Base-by-base conservation (phyloP, 257 asterid species). In the Forsythia suspensa region DNA sequence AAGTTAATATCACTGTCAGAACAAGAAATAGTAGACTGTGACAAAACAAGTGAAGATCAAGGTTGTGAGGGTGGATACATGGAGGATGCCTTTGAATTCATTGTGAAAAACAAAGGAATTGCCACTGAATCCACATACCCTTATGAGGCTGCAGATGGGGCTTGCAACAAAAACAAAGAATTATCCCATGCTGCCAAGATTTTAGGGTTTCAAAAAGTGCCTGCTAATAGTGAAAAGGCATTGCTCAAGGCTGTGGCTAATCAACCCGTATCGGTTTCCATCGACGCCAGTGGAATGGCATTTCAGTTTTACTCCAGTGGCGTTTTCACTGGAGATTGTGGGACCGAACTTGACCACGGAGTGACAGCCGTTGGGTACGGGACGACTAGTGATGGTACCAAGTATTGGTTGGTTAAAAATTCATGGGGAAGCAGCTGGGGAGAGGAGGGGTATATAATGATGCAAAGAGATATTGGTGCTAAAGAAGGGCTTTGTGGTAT, bases 251-350 rank as follows among this genome's bases (percentile, higher is more conserved):
- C 88, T 1, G 88, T 83, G 29, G 88, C 87, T 0, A 73, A 82
- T 18, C 88, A 86, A 61, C 90, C 90, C 0, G 79, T 84, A 0
- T 84, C 90, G 4, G 90, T 86, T 7, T 79, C 90, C 67, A 86
- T 86, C 7, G 90, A 86, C 1, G 88, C 88, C 0, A 39, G 83
- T 11, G 88, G 82, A 4, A 29, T 29, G 39, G 74, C 51, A 0
- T 84, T 86, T 41, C 87, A 81, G 40, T 83, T 83, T 38, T 86
- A 84, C 29, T 46, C 79, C 2, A 38, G 81, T 3, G 88, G 88
- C 34, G 74, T 84, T 8, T 86, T 84, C n/a, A 70, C 77, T 0
- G 86, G 88, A 2, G 69, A 71, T 1, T 87, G 90, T 65, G 84
- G 87, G 20, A 85, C 88, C 1, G 59, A 73, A 3, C 73, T 83